These are phyloP conservation scores for Pyricularia sp. DNA, from an alignment of 2,329 filamentous ascomycete genomes.

Conservation along the genomic window DNA sequence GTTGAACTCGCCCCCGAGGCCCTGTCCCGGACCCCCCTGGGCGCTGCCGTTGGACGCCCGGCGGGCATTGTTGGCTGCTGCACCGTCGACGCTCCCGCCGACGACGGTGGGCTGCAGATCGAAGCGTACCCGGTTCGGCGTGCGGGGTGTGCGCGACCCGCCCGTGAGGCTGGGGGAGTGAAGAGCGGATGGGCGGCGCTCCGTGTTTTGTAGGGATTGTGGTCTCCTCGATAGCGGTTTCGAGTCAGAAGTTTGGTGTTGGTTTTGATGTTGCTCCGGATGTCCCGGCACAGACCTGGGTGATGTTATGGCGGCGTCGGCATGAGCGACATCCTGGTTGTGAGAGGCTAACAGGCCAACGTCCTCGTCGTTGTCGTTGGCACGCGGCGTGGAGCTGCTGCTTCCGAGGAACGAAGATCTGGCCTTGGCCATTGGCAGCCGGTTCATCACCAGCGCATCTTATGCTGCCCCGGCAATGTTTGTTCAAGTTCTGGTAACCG, in stretches of 20 bases:
- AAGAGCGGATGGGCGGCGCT: not conserved
- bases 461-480: not conserved
- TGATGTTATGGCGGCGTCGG: not conserved
- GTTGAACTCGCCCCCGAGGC: not conserved
- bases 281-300: not conserved
- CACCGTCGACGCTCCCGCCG: slow-evolving; percentile 8
- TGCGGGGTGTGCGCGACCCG: slow-evolving; percentile 41
- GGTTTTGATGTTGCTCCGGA: not conserved
- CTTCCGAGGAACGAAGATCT: slow-evolving; percentile 1
- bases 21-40: slow-evolving; percentile 5
- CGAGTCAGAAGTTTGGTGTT: not conserved
- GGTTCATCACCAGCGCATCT: slow-evolving; percentile 4
- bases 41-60: slow-evolving; percentile 8
- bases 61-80: not conserved
- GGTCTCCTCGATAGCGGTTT: not conserved
- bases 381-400: slow-evolving; percentile 2
- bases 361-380: slow-evolving; percentile 4
- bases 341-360: slow-evolving; percentile 1
- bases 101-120: slow-evolving; percentile 41
- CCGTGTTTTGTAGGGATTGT: not conserved
- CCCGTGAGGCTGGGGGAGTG: not conserved
- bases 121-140: slow-evolving; percentile 67
- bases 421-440: slow-evolving; percentile 5
- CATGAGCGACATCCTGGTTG: not conserved
- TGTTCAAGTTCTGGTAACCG: not conserved